Evolutionary conservation across 2,329 filamentous ascomycete species (phyloP).

Genomic region (Triangularia verruculosa): DNA sequence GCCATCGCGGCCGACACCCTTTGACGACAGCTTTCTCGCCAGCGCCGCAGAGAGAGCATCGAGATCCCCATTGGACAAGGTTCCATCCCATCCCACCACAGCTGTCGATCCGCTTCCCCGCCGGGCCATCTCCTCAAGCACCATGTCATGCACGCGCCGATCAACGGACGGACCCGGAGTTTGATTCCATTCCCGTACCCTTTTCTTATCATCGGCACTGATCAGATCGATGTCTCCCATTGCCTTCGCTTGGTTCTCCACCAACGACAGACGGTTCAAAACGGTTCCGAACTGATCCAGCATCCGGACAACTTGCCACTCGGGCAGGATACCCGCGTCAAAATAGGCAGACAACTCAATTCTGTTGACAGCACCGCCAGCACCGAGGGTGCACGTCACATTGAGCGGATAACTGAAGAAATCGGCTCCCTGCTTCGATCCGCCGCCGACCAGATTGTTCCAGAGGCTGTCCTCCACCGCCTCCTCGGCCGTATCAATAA

Average conservation of each 20-base stretch:
- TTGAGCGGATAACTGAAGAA: constrained; percentile 29
- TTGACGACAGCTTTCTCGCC: constrained; percentile 18
- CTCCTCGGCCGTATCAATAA: constrained; percentile 19
- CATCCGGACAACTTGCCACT: constrained; percentile 23
- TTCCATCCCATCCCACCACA: constrained; percentile 27
- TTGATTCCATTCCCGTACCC: constrained; percentile 22
- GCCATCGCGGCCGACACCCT: constrained; percentile 21
- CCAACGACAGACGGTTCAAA: constrained; percentile 12
- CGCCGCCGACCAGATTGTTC: constrained; percentile 23
- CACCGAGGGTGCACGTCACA: constrained; percentile 21
- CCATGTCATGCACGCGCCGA: constrained; percentile 22
- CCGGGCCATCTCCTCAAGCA: constrained; percentile 18
- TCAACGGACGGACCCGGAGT: constrained; percentile 21
- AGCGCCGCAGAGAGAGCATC: constrained; percentile 21
- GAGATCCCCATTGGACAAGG: constrained; percentile 24
- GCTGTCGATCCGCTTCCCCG: constrained; percentile 9
- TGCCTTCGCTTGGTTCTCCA: constrained; percentile 4
- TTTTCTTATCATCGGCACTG: constrained; percentile 17
- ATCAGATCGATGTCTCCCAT: constrained; percentile 21
- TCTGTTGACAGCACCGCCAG: neutral
- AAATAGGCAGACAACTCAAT: constrained; percentile 24
- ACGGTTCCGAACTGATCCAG: constrained; percentile 23
- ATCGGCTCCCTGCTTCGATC: constrained; percentile 20
- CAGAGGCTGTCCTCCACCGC: constrained; percentile 19
- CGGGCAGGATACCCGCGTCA: constrained; percentile 20